Percentiles rank a stretch among this genome's conserved stretches.
Conservation (phyloP, 306 rosid genomes). For the Cucurbita pepo region DNA sequence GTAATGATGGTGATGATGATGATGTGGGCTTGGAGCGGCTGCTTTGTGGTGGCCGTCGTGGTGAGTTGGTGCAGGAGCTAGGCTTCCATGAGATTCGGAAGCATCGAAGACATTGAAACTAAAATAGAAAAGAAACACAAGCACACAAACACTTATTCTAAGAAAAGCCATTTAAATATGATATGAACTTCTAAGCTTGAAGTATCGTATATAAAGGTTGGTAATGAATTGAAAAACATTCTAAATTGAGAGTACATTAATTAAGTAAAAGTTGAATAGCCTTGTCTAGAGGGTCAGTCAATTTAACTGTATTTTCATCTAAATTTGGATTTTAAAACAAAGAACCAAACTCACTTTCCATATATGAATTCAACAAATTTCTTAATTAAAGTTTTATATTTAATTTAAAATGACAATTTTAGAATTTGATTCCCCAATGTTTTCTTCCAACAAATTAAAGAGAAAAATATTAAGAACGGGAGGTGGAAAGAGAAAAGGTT, state of each 20-base stretch:
- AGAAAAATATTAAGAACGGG: not conserved
- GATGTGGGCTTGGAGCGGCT: slow-evolving; percentile 10
- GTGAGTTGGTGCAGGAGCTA: not conserved
- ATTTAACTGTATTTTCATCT: not conserved
- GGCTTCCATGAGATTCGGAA: not conserved
- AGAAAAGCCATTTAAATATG: not conserved
- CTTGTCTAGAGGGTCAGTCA: too few species aligned
- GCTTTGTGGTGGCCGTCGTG: not conserved
- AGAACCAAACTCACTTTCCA: not conserved
- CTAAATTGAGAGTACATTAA: too few species aligned
- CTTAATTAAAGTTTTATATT: not conserved
- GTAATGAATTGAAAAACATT: not conserved
- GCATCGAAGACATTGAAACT: not conserved
- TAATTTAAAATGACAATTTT: not conserved
- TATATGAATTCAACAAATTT: not conserved
- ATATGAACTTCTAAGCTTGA: not conserved
- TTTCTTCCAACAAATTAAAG: not conserved
- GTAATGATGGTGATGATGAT: not conserved
- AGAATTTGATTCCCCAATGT: too few species aligned
- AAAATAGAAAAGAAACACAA: not conserved
- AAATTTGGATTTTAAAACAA: not conserved
- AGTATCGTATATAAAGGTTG: not conserved
- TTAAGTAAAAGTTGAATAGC: too few species aligned
- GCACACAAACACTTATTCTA: not conserved
- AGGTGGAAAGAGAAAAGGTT: not conserved